Base-by-base conservation (phyloP, 2,329 filamentous ascomycete species). In the Alternaria burnsii region DNA sequence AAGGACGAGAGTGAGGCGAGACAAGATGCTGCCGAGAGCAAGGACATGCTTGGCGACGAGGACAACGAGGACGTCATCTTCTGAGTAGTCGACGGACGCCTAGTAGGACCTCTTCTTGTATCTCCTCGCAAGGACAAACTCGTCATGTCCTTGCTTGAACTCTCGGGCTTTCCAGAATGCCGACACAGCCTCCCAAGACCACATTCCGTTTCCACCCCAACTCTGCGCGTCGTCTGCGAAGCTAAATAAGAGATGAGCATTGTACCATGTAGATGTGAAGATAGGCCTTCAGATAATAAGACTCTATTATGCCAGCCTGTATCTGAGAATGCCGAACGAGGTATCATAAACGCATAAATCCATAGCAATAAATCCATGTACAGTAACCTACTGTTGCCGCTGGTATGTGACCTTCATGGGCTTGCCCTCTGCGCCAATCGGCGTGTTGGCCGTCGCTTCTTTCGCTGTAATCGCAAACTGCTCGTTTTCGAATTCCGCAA, bases 361-460 rank as follows among this genome's bases (percentile, higher is more conserved):
- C 68, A 67, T 62, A 63, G 47, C 41, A 67, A 58, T 61, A 61
- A 67, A 58, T 63, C 61, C 61, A 63, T 55, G 40, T 48, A 61
- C 65, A 72, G 64, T 62, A 59, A 71, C 67, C 68, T 78, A 97
- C 83, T 97, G 57, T 47, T 59, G 92, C 74, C 94, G 87, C 82
- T 98, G 95, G 85, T 97, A 99, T 14, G 95, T 97, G 66, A 99
- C 94, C 82, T 95, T 96, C 79, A 99, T 92, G 8, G 88, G 84
- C 81, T 93, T 92, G 68, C 87, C 86, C 46, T 88, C 88, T 18
- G 88, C 88, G 54, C 90, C 91, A 69, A 99, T 82, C 24, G 87
- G 84, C 88, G 95, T 94, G 22, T 93, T 93, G 12, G 92, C 90
- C 32, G 93, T 97, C 66, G 90, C 93, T 84, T 98, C 94, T 85